phyloP scores from a whole-genome alignment of 2,329 filamentous ascomycete species.

The Xylogone sp. region DNA sequence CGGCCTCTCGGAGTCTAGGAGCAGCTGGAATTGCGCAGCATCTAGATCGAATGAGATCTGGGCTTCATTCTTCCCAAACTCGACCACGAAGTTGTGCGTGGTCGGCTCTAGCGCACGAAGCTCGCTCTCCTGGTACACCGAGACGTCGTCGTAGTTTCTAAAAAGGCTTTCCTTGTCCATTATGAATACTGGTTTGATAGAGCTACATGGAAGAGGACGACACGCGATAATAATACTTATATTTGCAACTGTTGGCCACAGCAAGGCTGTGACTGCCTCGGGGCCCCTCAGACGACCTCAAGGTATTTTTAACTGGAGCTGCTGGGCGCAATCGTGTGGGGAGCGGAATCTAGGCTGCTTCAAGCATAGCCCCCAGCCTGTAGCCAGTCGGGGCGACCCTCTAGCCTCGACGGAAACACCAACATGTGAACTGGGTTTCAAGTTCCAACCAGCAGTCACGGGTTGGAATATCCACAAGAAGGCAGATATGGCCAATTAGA shows the following conservation, averaged over 20 bases:
- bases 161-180: constrained; percentile 18
- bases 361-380: background rate
- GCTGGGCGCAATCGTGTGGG: background rate
- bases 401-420: background rate
- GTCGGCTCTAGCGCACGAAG: constrained; percentile 33
- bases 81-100: constrained; percentile 60
- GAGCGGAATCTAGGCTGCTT: background rate
- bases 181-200: background rate
- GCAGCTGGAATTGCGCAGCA: constrained; percentile 33
- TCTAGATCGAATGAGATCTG: constrained; percentile 53
- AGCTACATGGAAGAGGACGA: background rate
- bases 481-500: too few relatives aligned
- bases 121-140: constrained; percentile 42
- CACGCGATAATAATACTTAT: background rate
- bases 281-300: background rate
- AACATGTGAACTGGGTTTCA: constrained; percentile 7
- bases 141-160: constrained; percentile 46
- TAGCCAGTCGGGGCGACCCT: background rate
- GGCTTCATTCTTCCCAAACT: constrained; percentile 55
- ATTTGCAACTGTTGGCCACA: background rate
- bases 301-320: background rate
- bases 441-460: constrained; percentile 1
- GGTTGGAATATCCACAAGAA: too few relatives aligned
- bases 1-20: constrained; percentile 30
- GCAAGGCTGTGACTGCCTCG: background rate